phyloP scores from a whole-genome alignment of 129 eudicot species.

The Flaveria brownii region DNA sequence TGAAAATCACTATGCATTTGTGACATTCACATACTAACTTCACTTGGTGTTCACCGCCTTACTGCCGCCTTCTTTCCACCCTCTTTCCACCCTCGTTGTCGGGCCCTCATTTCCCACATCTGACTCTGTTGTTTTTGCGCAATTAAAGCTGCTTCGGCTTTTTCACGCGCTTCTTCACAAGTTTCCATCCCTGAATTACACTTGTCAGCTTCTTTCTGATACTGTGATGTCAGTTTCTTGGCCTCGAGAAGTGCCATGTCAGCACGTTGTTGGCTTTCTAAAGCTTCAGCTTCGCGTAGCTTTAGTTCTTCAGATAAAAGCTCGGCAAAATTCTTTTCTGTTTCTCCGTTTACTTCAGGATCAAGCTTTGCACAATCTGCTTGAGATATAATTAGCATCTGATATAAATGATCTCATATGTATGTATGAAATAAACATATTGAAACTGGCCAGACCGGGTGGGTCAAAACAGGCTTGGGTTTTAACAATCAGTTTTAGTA shows the following conservation, averaged over 20 bases:
- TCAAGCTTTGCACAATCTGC: slow-evolving; percentile 94
- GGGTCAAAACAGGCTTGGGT: not conserved
- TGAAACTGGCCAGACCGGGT: not conserved
- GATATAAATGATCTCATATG: not conserved
- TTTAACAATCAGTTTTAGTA: not conserved
- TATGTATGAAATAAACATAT: not conserved
- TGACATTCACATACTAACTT: slow-evolving; percentile 6
- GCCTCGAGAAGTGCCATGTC: slow-evolving; percentile 93
- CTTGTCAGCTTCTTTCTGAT: slow-evolving; percentile 96
- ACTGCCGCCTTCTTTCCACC: slow-evolving; percentile 73
- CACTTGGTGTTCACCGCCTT: slow-evolving; percentile 33
- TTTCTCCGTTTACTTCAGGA: slow-evolving; percentile 90
- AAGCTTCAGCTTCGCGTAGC: slow-evolving; percentile 78
- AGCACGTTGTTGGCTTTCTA: slow-evolving; percentile 77
- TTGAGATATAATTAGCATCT: not conserved
- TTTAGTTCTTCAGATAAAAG: slow-evolving; percentile 76
- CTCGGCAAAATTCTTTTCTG: slow-evolving; percentile 80
- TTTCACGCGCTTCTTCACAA: slow-evolving; percentile 96
- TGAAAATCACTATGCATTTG: slow-evolving; percentile 9
- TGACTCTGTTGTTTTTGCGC: slow-evolving; percentile 71
- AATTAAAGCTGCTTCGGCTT: slow-evolving; percentile 65
- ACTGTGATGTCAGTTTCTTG: slow-evolving; percentile 86
- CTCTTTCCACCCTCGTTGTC: slow-evolving; percentile 92
- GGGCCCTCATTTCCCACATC: slow-evolving; percentile 88
- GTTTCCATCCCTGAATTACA: slow-evolving; percentile 99